These are phyloP conservation scores for Endoconidiophora polonica DNA, from an alignment of 2,329 filamentous ascomycete species.

Conservation along the genomic window DNA sequence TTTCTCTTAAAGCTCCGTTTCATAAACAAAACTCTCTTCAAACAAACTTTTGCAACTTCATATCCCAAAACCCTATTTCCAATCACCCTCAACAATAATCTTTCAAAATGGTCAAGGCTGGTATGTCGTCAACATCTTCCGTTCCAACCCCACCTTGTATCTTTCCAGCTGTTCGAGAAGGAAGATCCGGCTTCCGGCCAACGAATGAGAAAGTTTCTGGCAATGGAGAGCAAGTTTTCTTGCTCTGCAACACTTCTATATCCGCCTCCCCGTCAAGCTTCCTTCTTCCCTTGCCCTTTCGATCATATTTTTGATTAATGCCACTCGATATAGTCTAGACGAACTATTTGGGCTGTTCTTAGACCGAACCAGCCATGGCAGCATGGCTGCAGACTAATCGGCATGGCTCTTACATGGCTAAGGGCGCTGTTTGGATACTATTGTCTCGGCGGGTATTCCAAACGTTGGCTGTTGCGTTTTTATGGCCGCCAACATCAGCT, in stretches of 20 bases:
- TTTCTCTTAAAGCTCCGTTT: slow-evolving; percentile 11
- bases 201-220: background rate
- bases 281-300: background rate
- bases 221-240: slow-evolving; percentile 2
- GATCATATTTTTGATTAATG: slow-evolving; percentile 13
- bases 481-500: background rate
- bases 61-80: slow-evolving; percentile 7
- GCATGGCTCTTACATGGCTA: no score
- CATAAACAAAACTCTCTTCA: background rate
- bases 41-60: slow-evolving; percentile 2
- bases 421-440: background rate
- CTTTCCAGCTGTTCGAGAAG: background rate
- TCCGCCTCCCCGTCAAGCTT: background rate
- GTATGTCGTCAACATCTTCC: slow-evolving; percentile 10
- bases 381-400: background rate
- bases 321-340: background rate
- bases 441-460: no score
- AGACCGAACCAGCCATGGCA: background rate
- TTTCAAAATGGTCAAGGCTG: slow-evolving; percentile 16
- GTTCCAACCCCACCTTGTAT: background rate
- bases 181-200: no score
- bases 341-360: background rate
- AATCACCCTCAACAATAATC: background rate
- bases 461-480: no score
- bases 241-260: slow-evolving; percentile 13